Conservation (phyloP, 441 rosid species). For the Hura crepitans region DNA sequence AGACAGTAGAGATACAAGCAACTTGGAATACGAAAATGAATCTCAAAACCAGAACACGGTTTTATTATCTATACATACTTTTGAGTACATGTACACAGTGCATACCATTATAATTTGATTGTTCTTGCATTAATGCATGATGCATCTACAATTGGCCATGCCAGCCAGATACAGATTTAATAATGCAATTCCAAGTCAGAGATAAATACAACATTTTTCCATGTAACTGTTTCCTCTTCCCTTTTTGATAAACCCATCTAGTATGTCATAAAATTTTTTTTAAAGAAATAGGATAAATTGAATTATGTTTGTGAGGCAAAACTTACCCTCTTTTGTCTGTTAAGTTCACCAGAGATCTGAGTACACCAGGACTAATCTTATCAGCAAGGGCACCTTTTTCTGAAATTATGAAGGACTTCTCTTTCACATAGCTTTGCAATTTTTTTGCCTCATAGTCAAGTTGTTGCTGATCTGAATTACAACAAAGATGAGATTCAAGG, state of each 20-base stretch:
- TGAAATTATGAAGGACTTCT: conserved; percentile 54
- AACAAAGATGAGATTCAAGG: conserved; percentile 16
- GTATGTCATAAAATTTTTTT: not conserved
- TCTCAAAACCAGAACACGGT: not conserved
- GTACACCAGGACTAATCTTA: conserved; percentile 59
- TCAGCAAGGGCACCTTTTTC: conserved; percentile 76
- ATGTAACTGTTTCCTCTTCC: not conserved
- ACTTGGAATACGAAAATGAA: not conserved
- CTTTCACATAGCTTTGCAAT: conserved; percentile 69
- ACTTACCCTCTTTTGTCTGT: conserved; percentile 51
- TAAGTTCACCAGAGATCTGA: conserved; percentile 59
- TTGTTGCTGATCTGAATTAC: conserved; percentile 46
- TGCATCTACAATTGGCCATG: not conserved
- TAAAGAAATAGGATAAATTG: too few relatives aligned
- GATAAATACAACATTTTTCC: too few relatives aligned
- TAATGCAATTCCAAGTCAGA: conserved; percentile 3
- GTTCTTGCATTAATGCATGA: too few relatives aligned
- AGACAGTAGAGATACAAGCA: not conserved
- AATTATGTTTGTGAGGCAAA: not conserved
- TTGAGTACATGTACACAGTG: not conserved
- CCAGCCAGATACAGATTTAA: not conserved
- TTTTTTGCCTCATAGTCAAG: conserved; percentile 61
- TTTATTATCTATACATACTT: not conserved
- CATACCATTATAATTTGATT: too few relatives aligned
- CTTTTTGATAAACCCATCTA: not conserved